phyloP scores from a whole-genome alignment of 2,329 filamentous ascomycete genomes.

The Niveomyces coronatus region DNA sequence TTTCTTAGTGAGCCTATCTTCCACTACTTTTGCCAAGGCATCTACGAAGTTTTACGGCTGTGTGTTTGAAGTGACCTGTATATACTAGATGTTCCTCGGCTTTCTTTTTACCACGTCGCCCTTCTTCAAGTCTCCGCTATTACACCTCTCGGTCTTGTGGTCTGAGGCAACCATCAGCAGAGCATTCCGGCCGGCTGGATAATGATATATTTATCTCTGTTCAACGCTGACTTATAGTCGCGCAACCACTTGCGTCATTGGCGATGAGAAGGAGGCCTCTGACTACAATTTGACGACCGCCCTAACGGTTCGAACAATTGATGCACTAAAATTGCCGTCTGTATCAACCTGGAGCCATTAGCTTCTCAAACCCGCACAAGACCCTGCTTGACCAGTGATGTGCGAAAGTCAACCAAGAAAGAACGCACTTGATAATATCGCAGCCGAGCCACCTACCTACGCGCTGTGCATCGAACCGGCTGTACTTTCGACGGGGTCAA shows the following conservation, averaged over 20 bases:
- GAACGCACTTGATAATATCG: conserved; percentile 32
- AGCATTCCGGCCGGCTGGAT: conserved; percentile 30
- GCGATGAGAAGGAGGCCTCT: conserved; percentile 19
- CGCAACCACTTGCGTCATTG: conserved; percentile 28
- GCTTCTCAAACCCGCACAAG: conserved; percentile 30
- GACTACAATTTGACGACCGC: conserved; percentile 23
- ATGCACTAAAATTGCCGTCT: conserved; percentile 29
- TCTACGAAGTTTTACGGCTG: conserved; percentile 13
- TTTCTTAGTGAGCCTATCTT: neutral
- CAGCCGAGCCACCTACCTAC: too few relatives aligned
- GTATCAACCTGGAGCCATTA: conserved; percentile 46
- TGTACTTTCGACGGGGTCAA: conserved; percentile 32
- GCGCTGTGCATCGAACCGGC: conserved; percentile 33
- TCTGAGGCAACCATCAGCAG: conserved; percentile 29
- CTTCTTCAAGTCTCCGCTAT: conserved; percentile 29
- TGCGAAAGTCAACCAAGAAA: too few relatives aligned
- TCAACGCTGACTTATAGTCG: too few relatives aligned
- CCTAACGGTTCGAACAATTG: conserved; percentile 22
- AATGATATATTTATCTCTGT: too few relatives aligned
- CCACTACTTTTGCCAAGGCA: too few relatives aligned
- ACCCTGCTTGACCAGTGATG: conserved; percentile 34
- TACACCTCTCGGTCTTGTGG: conserved; percentile 19
- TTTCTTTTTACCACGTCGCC: conserved; percentile 22
- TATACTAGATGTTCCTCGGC: conserved; percentile 27
- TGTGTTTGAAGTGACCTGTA: conserved; percentile 23